Evolutionary conservation across 768 basidiomycete species (phyloP).

Genomic region (Pleurotus eryngii): DNA sequence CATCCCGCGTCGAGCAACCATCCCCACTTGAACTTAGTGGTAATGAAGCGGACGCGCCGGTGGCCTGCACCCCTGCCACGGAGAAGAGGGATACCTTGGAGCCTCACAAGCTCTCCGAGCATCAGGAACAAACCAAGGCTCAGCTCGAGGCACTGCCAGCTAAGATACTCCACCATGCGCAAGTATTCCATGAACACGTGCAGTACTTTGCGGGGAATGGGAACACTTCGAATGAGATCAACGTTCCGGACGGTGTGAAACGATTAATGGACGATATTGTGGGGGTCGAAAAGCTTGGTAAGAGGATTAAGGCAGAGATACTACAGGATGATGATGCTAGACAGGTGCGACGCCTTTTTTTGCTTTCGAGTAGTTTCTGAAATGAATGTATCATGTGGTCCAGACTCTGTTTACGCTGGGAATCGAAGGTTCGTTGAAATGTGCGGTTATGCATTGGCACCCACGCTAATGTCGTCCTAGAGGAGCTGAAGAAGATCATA

Average conservation of each 20-base stretch:
- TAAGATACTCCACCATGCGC: slow-evolving; percentile 26
- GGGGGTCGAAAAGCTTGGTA: slow-evolving; percentile 27
- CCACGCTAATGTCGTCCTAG: slow-evolving; percentile 12
- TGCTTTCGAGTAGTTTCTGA: background rate
- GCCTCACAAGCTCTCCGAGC: slow-evolving; percentile 12
- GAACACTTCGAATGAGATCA: slow-evolving; percentile 5
- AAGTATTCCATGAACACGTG: slow-evolving; percentile 28
- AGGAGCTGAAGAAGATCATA: slow-evolving; percentile 21
- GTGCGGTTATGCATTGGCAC: background rate
- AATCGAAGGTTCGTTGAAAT: slow-evolving; percentile 23
- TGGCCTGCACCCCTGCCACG: background rate
- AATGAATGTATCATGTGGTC: background rate
- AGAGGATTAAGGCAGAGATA: slow-evolving; percentile 28
- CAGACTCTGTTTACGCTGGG: slow-evolving; percentile 31
- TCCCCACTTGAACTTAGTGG: background rate
- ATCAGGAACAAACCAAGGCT: slow-evolving; percentile 16
- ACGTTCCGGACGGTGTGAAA: slow-evolving; percentile 26
- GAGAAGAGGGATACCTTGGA: background rate
- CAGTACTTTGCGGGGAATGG: slow-evolving; percentile 27
- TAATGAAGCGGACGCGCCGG: background rate
- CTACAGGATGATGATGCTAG: slow-evolving; percentile 29
- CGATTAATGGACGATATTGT: slow-evolving; percentile 31
- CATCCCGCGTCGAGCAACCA: background rate
- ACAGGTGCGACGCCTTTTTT: slow-evolving; percentile 21
- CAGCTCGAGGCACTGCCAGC: slow-evolving; percentile 31